Percentiles rank a stretch among this genome's conserved stretches.
Conservation (phyloP, 768 basidiomycete species). For the Kwoniella shandongensis region DNA sequence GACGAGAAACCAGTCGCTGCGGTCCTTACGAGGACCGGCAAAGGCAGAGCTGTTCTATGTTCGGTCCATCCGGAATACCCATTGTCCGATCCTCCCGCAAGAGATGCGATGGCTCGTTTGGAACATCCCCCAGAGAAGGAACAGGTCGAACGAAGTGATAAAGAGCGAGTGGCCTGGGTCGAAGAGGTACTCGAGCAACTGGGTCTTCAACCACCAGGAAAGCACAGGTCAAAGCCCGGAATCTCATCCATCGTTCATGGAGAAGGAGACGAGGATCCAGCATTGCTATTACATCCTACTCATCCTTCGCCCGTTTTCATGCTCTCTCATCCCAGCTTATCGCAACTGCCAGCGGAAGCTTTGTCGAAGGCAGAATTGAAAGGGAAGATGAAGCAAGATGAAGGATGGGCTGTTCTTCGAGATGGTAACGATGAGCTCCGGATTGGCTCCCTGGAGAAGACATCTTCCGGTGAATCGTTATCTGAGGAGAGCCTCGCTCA, state of each 20-base stretch:
- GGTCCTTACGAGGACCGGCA: constrained; percentile 55
- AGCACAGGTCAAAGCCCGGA: constrained; percentile 27
- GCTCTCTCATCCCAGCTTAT: constrained; percentile 58
- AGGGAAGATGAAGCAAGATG: constrained; percentile 13
- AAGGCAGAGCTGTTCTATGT: constrained; percentile 63
- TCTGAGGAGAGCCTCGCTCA: constrained; percentile 12
- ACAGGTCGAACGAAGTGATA: constrained; percentile 43
- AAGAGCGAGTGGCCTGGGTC: constrained; percentile 51
- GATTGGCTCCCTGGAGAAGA: constrained; percentile 15
- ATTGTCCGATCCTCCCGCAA: constrained; percentile 41
- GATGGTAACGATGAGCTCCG: constrained; percentile 66
- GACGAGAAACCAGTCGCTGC: constrained; percentile 52
- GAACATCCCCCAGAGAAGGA: constrained; percentile 21
- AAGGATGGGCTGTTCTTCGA: constrained; percentile 55
- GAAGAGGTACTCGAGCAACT: constrained; percentile 54
- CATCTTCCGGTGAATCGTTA: not conserved
- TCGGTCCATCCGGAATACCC: constrained; percentile 64
- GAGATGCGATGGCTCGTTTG: constrained; percentile 35
- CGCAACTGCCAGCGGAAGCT: constrained; percentile 44
- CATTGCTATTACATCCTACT: constrained; percentile 45
- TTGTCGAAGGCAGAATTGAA: constrained; percentile 53
- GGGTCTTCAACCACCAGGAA: constrained; percentile 57
- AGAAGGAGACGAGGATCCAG: constrained; percentile 34
- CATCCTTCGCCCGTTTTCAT: constrained; percentile 66
- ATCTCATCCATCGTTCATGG: not conserved